Percentiles rank a stretch among this genome's conserved stretches.
phyloP scores from a whole-genome alignment of 768 basidiomycete genomes.

The Scleroderma bovista region DNA sequence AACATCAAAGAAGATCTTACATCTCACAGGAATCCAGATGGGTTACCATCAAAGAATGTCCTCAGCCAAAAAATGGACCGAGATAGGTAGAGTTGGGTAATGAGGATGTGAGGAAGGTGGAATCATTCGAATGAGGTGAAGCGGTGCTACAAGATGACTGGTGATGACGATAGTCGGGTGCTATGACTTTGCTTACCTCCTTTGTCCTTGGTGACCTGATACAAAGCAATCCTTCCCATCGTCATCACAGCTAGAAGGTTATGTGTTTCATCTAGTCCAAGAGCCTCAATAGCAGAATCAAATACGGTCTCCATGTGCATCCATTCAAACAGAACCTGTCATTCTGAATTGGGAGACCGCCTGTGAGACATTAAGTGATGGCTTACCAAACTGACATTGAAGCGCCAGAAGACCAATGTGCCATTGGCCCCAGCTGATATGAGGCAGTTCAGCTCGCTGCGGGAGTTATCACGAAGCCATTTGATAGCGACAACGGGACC shows the following conservation, averaged over 20 bases:
- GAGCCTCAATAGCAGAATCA: not conserved
- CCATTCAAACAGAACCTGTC: not conserved
- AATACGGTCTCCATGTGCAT: not conserved
- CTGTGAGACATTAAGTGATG: not conserved
- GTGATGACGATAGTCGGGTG: not conserved
- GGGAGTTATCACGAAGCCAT: not conserved
- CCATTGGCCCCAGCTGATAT: not conserved
- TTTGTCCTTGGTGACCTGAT: not conserved
- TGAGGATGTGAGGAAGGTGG: not conserved
- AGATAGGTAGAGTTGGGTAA: not conserved
- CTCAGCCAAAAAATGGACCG: not conserved
- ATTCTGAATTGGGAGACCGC: not conserved
- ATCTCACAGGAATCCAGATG: slow-evolving; percentile 2
- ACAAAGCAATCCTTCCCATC: not conserved
- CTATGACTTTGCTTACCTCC: not conserved
- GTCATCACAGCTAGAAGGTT: not conserved
- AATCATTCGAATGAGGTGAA: not conserved
- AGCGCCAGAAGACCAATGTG: slow-evolving; percentile 1
- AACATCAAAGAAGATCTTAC: not conserved
- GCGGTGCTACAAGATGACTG: not conserved
- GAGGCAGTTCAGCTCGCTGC: not conserved
- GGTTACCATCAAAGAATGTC: not conserved
- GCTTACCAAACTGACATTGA: not conserved
- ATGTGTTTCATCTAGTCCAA: not conserved
- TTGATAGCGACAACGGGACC: not conserved